These are phyloP conservation scores for Musa acuminata DNA, from an alignment of 176 grass and related monocot species.

Conservation along the genomic window DNA sequence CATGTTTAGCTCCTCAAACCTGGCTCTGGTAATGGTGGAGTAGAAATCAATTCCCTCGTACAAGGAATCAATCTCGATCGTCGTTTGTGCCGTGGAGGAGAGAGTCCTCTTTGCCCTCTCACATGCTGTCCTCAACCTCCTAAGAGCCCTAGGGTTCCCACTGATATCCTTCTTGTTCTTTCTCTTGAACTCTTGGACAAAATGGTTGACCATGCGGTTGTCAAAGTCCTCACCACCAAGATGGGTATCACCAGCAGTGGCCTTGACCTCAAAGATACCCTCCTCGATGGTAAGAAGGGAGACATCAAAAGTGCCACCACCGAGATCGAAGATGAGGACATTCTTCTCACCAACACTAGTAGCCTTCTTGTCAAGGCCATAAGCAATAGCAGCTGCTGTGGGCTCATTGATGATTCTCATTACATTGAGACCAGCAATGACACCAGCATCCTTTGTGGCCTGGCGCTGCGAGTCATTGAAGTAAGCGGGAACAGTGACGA, in stretches of 20 bases:
- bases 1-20: constrained; percentile 15
- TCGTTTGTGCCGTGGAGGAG: constrained; percentile 9
- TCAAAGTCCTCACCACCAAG: constrained; percentile 19
- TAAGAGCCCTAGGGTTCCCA: constrained; percentile 9
- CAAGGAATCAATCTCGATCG: constrained; percentile 18
- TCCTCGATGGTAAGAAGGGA: constrained; percentile 17
- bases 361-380: constrained; percentile 14
- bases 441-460: constrained; percentile 15
- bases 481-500: constrained; percentile 15
- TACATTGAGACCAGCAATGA: constrained; percentile 12
- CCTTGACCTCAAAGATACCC: constrained; percentile 16
- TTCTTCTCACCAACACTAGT: constrained; percentile 14
- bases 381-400: constrained; percentile 13
- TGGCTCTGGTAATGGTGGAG: constrained; percentile 4
- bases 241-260: constrained; percentile 15
- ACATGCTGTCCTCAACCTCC: constrained; percentile 15
- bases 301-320: constrained; percentile 17
- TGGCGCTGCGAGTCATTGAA: constrained; percentile 17
- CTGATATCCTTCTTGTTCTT: constrained; percentile 16
- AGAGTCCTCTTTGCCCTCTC: constrained; percentile 16
- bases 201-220: constrained; percentile 17
- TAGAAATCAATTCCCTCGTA: constrained; percentile 17
- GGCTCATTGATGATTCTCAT: constrained; percentile 18
- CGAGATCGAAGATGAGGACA: constrained; percentile 12
- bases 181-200: constrained; percentile 15